Base-by-base conservation (phyloP, 371 early-diverging fungal genomes). In the Mucor mucedo region DNA sequence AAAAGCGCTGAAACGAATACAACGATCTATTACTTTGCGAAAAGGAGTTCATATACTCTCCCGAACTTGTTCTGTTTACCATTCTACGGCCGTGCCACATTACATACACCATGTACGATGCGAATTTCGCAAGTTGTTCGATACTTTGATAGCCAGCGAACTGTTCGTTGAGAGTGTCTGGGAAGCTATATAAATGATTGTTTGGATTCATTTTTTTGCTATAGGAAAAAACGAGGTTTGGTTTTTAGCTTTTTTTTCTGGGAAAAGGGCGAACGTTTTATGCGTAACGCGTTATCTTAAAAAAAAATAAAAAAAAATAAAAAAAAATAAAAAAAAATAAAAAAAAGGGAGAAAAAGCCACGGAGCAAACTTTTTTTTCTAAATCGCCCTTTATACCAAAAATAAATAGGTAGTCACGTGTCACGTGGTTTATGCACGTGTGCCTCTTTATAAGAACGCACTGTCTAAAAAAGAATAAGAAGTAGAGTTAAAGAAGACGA, bases 1-100 rank as follows among this genome's bases (percentile, higher is more conserved):
- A 84, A 55, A 86, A 86, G 57, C 80, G 80, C 55, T 82, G 84
- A 63, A 86, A 86, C 4, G 86, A 82, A n/a, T 83, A 82, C 35
- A 45, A 33, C n/a, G 70, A 58, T n/a, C 65, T 69, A 42, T 58
- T 65, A 41, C 57, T 33, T 55, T 70, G 66, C 62, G 61, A 62
- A 67, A 68, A 65, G 39, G 62, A 44, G 57, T 55, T 54, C 39
- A 27, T 27, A 60, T 56, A 30, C 62, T 58, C 64, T 72, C 80
- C 58, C 84, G 65, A 10, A 83, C 82, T 35, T 3, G 35, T 35
- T 7, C 7, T 35, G 35, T 3, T 35, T 7, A 7, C n/a, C n/a
- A n/a, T 7, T 35, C 7, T 35, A 35, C 35, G 35, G 5, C 35
- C 35, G 67, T 85, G 85, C 87, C 87, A 87, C 70, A 87, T 86